Percentiles rank a stretch among this genome's conserved stretches.
Conservation (phyloP, 176 grass and related monocot genomes). For the Poa annua region DNA sequence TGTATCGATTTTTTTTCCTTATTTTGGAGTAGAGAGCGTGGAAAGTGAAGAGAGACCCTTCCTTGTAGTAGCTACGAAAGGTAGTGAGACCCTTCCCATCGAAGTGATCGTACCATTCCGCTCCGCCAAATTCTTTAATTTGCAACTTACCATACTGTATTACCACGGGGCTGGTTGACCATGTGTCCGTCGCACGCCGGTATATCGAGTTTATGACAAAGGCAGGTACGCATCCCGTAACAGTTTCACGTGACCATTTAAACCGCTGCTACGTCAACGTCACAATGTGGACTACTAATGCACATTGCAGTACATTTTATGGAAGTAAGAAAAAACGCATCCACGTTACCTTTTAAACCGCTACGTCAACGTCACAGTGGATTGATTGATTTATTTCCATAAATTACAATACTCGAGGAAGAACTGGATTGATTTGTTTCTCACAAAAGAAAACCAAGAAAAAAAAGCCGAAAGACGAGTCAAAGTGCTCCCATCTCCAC, state of each 20-base stretch:
- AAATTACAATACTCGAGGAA: background rate
- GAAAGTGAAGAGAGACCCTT: background rate
- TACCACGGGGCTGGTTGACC: background rate
- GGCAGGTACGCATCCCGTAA: no score
- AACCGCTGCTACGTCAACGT: no score
- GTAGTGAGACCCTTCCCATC: background rate
- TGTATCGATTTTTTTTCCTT: no score
- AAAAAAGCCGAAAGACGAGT: slow-evolving; percentile 7
- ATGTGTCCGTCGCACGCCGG: background rate
- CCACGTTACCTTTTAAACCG: background rate
- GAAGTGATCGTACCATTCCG: background rate
- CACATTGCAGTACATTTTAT: no score
- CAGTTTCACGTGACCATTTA: no score
- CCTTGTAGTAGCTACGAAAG: background rate
- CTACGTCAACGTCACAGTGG: background rate
- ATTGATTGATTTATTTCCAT: background rate
- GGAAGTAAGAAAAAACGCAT: background rate
- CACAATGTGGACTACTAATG: no score
- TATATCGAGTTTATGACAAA: no score
- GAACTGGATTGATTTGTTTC: no score
- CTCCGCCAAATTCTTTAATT: background rate
- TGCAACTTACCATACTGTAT: no score
- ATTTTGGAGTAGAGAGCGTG: background rate
- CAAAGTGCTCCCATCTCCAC: slow-evolving; percentile 51
- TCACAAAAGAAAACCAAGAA: background rate